These are phyloP conservation scores for Fomitopsis palustris DNA, from an alignment of 1,284 basidiomycete species.

Conservation along the genomic window DNA sequence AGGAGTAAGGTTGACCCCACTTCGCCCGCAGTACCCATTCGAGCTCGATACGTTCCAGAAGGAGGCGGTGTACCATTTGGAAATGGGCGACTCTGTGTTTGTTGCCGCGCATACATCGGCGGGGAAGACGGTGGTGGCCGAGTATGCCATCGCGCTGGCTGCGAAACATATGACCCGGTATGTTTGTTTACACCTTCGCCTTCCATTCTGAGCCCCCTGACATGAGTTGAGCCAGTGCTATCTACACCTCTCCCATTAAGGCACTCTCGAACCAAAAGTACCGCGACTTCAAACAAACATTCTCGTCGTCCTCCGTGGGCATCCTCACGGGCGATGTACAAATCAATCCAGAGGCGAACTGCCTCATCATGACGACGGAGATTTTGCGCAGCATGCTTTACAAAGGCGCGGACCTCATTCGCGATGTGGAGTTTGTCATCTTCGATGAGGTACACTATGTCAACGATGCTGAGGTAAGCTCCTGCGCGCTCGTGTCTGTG, in stretches of 20 bases:
- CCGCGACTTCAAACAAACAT: conserved; percentile 97
- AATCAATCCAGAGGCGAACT: conserved; percentile 97
- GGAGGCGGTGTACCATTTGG: conserved; percentile 96
- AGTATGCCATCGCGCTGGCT: conserved; percentile 97
- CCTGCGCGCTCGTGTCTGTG: neutral
- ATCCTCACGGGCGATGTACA: conserved; percentile 99
- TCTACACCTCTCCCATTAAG: conserved; percentile 99
- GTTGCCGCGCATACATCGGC: conserved; percentile 99
- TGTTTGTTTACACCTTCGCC: neutral
- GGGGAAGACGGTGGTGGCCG: conserved; percentile 99
- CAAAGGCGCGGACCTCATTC: conserved; percentile 96
- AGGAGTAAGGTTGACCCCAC: neutral
- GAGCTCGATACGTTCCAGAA: conserved; percentile 93
- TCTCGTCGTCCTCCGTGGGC: conserved; percentile 89
- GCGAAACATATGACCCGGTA: conserved; percentile 98
- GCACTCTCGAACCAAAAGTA: conserved; percentile 99
- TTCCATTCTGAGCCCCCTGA: neutral
- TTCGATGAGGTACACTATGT: conserved; percentile 99
- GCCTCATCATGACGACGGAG: conserved; percentile 99
- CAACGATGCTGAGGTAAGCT: conserved; percentile 92
- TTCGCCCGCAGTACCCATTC: conserved; percentile 69
- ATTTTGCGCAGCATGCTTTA: conserved; percentile 98
- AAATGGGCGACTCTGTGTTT: conserved; percentile 97
- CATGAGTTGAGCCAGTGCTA: conserved; percentile 58
- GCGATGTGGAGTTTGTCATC: conserved; percentile 99